Evolutionary conservation across 495 filamentous ascomycete species (phyloP), one percentile per base, ranked within the genome.

Genomic region (Penicillium egyptiacum): DNA sequence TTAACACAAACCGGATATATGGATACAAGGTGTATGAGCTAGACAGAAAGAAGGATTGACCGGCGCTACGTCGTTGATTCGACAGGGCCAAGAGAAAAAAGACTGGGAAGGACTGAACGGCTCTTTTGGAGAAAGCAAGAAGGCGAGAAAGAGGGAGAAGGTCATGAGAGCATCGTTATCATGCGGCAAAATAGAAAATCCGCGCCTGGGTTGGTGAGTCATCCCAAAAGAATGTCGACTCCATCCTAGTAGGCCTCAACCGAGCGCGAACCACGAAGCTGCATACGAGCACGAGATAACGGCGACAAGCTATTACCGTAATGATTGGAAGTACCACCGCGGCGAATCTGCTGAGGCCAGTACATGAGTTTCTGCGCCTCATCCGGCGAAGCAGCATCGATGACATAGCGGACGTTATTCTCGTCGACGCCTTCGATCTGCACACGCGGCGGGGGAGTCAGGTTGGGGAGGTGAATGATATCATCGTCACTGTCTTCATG

Each of bases 401-500:
- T 63, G 30, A 72, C 53, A 42, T 74, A 74, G 41, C 64, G 61
- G 8, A 74, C 70, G 46, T 74, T 74, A 45, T 76, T 74, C 35
- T 70, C 65, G 30, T 77, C 75, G 11, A 77, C 70, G 11, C 69
- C 68, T 26, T 75, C 68, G 35, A 76, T 69, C 26, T 71, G 69
- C 7, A 72, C 62, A 7, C 61, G 68, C 5, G 73, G 73, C 16
- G 64, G 57, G 3, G 59, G 50, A 10, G 25, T 61, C 20, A 70
- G 56, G 30, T 71, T 74, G 10, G 75, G 75, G 6, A 78, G 65
- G 10, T 74, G 69, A 39, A 76, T 69, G 43, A 78, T 70, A 7
- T 75, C 73, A 48, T 73, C 70, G 37, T 78, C 74, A 5, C 62
- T 66, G 23, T 73, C 75, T 28, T 74, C 66, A 9, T 33, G 52